A percentile compares a stretch with the other conserved stretches of the same genome.
phyloP scores from a whole-genome alignment of 305 asterid species.

The Nicotiana rustica region DNA sequence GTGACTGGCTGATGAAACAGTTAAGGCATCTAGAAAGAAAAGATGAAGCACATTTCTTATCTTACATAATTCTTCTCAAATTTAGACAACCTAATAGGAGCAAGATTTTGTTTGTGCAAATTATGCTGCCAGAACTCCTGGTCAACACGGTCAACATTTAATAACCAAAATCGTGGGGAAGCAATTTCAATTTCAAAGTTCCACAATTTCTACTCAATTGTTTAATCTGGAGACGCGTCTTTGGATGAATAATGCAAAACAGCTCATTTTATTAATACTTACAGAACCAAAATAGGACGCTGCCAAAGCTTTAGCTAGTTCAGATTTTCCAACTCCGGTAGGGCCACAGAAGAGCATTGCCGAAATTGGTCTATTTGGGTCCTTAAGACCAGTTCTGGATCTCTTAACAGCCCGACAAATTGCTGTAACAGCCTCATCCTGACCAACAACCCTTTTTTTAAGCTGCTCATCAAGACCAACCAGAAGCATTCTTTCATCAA shows the following conservation, averaged over 20 bases:
- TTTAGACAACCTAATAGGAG: background rate
- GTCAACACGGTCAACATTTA: constrained; percentile 2
- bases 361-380: constrained; percentile 96
- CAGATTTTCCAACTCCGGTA: constrained; percentile 99
- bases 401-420: constrained; percentile 95
- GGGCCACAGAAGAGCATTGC: constrained; percentile 99
- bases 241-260: constrained; percentile 24
- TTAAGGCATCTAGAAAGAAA: constrained; percentile 10
- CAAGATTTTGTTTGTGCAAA: background rate
- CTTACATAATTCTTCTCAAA: constrained; percentile 1
- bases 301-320: constrained; percentile 93
- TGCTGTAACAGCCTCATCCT: constrained; percentile 94
- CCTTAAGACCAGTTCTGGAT: constrained; percentile 94
- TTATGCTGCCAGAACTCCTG: background rate
- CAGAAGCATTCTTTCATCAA: constrained; percentile 83
- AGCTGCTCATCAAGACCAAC: constrained; percentile 85
- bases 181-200: background rate
- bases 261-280: constrained; percentile 49
- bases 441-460: constrained; percentile 94
- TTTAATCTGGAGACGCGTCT: background rate
- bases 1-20: constrained; percentile 20
- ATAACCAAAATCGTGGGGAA: background rate
- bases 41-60: background rate
- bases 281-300: constrained; percentile 95
- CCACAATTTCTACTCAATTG: constrained; percentile 7